These are phyloP conservation scores for Acacia crassicarpa DNA, from an alignment of 306 rosid species.

Conservation along the genomic window DNA sequence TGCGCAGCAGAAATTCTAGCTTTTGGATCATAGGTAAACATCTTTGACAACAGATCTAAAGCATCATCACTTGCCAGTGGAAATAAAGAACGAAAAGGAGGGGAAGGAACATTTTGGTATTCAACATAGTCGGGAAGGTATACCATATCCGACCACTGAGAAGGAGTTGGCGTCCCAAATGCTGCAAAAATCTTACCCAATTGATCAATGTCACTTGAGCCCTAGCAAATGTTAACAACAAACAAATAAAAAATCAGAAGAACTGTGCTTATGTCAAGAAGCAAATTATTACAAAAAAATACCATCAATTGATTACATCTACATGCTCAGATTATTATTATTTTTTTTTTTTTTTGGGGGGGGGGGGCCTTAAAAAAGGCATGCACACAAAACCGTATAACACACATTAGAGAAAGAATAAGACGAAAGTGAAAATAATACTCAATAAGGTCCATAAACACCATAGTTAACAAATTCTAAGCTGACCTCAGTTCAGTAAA, in stretches of 20 bases:
- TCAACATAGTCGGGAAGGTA: constrained; percentile 94
- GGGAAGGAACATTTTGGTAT: constrained; percentile 84
- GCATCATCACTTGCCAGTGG: constrained; percentile 92
- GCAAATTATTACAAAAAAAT: constrained; percentile 10
- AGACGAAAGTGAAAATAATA: constrained; percentile 8
- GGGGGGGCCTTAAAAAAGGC: background rate
- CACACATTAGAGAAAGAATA: background rate
- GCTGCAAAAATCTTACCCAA: constrained; percentile 93
- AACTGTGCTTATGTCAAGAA: constrained; percentile 12
- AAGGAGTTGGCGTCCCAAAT: constrained; percentile 86
- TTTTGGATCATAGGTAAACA: constrained; percentile 95
- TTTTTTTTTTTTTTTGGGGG: no score
- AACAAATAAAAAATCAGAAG: constrained; percentile 21
- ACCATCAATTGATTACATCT: background rate
- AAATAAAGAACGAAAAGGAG: constrained; percentile 74
- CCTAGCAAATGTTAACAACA: constrained; percentile 49
- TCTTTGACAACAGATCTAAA: constrained; percentile 85
- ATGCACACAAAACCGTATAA: background rate
- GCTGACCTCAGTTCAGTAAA: background rate
- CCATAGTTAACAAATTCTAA: constrained; percentile 16
- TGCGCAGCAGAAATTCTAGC: constrained; percentile 83
- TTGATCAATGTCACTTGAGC: constrained; percentile 95
- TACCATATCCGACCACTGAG: constrained; percentile 93
- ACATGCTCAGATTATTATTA: background rate
- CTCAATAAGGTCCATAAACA: constrained; percentile 18